Evolutionary conservation across 768 basidiomycete genomes (phyloP), one percentile per base, ranked within the genome.

Genomic region (Tylopilus sp.): DNA sequence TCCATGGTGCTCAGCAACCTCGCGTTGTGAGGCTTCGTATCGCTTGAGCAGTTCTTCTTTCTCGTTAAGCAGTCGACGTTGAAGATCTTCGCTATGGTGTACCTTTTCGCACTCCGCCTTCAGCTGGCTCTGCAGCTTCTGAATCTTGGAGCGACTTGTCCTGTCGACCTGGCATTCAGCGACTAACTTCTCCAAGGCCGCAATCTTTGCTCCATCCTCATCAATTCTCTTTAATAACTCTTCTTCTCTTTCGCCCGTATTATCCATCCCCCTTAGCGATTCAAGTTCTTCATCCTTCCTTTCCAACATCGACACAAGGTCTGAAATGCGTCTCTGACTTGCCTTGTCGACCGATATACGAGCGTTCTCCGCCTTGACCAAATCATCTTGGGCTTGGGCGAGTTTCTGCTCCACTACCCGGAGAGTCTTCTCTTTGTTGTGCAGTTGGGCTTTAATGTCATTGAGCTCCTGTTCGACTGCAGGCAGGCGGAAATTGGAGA

Each of bases 151-250:
- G 52, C 74, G 68, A 42, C 38, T 62, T 16, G 59, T 50, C 41
- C 56, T 56, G 11, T 71, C 50, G 41, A 74, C 66, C 22, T 74
- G 69, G n/a, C 72, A 63, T 28, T 76, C 76, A 22, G 71, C 65
- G 3, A 81, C 62, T 66, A 80, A 67, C 41, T 65, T 68, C 62
- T 87, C 83, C 51, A 89, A 62, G 3, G 81, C 77, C 4, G 71
- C 68, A 31, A 88, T 83, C 67, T 82, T 86, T 6, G 79, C 82
- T 44, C 84, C 84, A 56, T 89, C 86, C 61, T 87, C 85, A 40
- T 89, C 86, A 26, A 90, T 81, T 57, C 88, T 75, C 66, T 77
- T 75, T 64, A 85, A 55, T 26, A 89, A 62, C 49, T 82, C 82
- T 24, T 78, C 76, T 63, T 89, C 88, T 46, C 87, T 72, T 53